phyloP scores from a whole-genome alignment of 495 filamentous ascomycete genomes.

The Barbatosphaeria neglecta region DNA sequence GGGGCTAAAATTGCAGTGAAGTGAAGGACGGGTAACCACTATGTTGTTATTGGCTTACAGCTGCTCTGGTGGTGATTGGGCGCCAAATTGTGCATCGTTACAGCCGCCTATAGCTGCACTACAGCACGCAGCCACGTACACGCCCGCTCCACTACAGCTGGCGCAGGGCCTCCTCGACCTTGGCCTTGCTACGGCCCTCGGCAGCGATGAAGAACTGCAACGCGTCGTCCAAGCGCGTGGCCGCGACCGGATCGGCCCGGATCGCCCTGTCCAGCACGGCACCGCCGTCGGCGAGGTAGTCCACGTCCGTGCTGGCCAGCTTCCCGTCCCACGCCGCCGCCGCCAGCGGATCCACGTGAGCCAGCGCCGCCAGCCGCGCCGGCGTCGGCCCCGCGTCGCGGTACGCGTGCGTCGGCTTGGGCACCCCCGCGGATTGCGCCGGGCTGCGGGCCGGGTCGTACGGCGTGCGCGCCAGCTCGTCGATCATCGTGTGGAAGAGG shows the following conservation, averaged over 20 bases:
- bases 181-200: constrained; percentile 14
- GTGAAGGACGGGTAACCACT: too few species aligned
- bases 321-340: constrained; percentile 5
- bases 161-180: constrained; percentile 11
- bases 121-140: too few species aligned
- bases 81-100: too few species aligned
- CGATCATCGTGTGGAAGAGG: constrained; percentile 9
- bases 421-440: constrained; percentile 2
- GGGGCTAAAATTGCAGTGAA: too few species aligned
- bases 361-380: constrained; percentile 8
- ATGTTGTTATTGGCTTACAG: too few species aligned
- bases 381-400: constrained; percentile 7
- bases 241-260: constrained; percentile 7
- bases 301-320: constrained; percentile 13
- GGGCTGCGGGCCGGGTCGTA: constrained; percentile 10
- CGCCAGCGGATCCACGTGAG: constrained; percentile 11
- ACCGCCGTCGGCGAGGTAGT: constrained; percentile 18
- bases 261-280: constrained; percentile 16
- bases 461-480: constrained; percentile 10
- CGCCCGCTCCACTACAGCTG: too few species aligned
- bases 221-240: constrained; percentile 8
- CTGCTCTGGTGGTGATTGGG: too few species aligned
- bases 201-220: constrained; percentile 13
- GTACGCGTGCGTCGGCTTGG: constrained; percentile 14
- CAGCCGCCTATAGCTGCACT: too few species aligned